These are phyloP conservation scores for Nannochloropsis granulata DNA, from an alignment of 108 stramenopile species.

Conservation along the genomic window DNA sequence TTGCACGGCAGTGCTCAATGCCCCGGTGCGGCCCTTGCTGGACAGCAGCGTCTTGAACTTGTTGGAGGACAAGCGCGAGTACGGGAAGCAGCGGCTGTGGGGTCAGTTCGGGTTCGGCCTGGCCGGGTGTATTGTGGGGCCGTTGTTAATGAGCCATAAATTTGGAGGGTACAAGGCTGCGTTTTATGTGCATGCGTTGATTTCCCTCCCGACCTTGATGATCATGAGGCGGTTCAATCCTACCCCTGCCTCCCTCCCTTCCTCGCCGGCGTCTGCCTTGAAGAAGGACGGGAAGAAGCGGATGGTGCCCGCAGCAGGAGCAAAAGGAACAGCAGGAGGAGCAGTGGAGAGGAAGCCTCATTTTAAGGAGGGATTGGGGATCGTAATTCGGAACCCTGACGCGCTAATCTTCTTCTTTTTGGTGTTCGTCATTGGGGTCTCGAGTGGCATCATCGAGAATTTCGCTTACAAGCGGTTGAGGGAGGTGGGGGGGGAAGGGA, in stretches of 20 bases:
- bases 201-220: constrained; percentile 21
- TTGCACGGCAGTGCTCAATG: constrained; percentile 71
- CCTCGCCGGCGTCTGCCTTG: not conserved
- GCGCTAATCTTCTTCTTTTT: constrained; percentile 70
- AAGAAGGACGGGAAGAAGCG: not conserved
- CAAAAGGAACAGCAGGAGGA: not conserved
- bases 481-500: constrained; percentile 71
- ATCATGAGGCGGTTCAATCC: constrained; percentile 1
- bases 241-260: not conserved
- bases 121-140: constrained; percentile 24
- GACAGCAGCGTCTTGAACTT: constrained; percentile 70
- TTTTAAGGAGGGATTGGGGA: constrained; percentile 49
- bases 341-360: constrained; percentile 4
- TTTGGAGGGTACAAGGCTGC: constrained; percentile 17
- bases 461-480: constrained; percentile 84
- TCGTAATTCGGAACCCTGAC: constrained; percentile 61
- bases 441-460: constrained; percentile 83
- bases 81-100: constrained; percentile 76
- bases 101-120: constrained; percentile 88
- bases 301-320: not conserved
- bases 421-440: constrained; percentile 64
- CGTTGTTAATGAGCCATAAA: constrained; percentile 36
- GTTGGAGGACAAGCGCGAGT: constrained; percentile 50
- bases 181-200: constrained; percentile 21
- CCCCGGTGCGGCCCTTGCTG: constrained; percentile 78